Base-by-base conservation (phyloP, 148 eudicot genomes). In the Spergularia marina region DNA sequence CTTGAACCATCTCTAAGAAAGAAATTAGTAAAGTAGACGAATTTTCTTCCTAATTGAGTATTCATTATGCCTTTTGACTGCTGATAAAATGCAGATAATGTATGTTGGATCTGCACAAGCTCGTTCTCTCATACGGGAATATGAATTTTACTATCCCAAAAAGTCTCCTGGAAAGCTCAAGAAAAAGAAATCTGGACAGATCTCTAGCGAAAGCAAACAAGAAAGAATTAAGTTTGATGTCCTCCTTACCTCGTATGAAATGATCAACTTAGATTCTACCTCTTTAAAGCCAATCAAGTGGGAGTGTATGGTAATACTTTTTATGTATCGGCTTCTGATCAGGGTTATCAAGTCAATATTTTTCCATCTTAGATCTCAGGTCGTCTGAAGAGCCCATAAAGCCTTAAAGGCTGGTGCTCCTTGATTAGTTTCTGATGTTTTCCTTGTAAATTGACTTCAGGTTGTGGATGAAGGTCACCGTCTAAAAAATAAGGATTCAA, bases 391-490 rank as follows among this genome's bases (percentile, higher is more conserved):
- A 65, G 15, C 25, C 8, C 36, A 1, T 30, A 18, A 65, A n/a
- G 23, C 8, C 8, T 0, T 30, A 18, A 54, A 69, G 52, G 14
- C 18, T 66, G 10, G 65, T 41, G 53, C 20, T 72, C 3, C 72
- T 58, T 52, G 14, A 63, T 47, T 77, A 57, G 15, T 65, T 76
- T 65, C 56, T 13, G 49, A 71, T 78, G 65, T 67, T 62, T 69
- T 55, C 77, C 53, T 60, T 59, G 68, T 84, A 54, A 71, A 67
- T 80, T 72, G 58, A 25, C 15, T 85, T 71, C 74, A 95, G 99
- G 85, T 95, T 78, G 99, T 95, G 75, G 99, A 95, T 83, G 99
- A 95, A 87, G 99, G 98, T 80, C 99, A 95, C 67, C 98, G 98
- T 69, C 97, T 95, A 36, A 95, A 95, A 81, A 95, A 95, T 77